Percentiles rank a stretch among this genome's conserved stretches.
These are phyloP conservation scores for Gautieria morchelliformis DNA, from an alignment of 768 basidiomycete species.

Conservation along the genomic window DNA sequence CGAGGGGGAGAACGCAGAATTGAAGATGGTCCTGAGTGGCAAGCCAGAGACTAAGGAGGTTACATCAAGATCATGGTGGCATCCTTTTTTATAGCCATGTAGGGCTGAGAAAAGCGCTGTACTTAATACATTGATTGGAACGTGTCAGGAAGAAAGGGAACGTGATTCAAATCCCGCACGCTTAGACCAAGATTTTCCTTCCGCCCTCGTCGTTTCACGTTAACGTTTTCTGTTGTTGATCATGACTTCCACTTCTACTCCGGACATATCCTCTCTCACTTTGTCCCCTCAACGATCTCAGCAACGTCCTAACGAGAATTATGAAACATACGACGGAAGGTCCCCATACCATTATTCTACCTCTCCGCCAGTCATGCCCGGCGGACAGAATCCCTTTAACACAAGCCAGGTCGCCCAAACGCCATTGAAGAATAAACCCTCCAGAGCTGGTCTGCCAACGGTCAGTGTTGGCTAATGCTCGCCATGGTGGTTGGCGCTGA, in stretches of 20 bases:
- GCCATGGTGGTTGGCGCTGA: constrained; percentile 10
- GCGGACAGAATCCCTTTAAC: constrained; percentile 37
- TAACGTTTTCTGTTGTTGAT: constrained; percentile 20
- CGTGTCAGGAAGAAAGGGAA: constrained; percentile 2
- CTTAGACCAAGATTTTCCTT: constrained; percentile 5
- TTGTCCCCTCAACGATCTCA: constrained; percentile 52
- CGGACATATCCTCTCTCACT: constrained; percentile 71
- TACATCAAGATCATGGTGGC: neutral
- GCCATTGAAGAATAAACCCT: constrained; percentile 66
- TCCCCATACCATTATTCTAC: constrained; percentile 65
- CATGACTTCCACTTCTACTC: constrained; percentile 67
- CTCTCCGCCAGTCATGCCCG: constrained; percentile 41
- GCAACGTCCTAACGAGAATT: constrained; percentile 81
- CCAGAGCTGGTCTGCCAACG: constrained; percentile 62
- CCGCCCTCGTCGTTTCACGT: constrained; percentile 9
- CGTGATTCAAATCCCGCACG: constrained; percentile 5
- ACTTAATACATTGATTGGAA: neutral
- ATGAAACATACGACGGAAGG: constrained; percentile 53
- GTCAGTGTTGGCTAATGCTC: constrained; percentile 34
- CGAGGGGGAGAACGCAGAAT: constrained; percentile 59
- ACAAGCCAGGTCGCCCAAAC: constrained; percentile 53
- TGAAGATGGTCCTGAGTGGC: constrained; percentile 47
- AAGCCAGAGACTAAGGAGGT: neutral
- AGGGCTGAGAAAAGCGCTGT: neutral
- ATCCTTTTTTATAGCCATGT: neutral